These are phyloP conservation scores for Somion occarium DNA, from an alignment of 1,284 basidiomycete genomes.

Conservation along the genomic window DNA sequence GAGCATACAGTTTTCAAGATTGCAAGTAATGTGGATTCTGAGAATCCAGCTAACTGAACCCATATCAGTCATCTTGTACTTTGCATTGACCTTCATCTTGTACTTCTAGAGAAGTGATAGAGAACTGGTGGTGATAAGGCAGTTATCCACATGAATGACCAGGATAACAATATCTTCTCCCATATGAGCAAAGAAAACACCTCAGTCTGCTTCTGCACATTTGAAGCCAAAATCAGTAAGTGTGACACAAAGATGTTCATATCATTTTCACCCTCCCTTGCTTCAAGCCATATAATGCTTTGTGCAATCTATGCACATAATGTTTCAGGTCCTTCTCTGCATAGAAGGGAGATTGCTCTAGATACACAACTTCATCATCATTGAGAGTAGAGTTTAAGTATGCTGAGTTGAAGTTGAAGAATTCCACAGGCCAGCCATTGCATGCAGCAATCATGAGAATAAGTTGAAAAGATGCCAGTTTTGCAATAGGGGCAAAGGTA, in stretches of 20 bases:
- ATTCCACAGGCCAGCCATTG: background rate
- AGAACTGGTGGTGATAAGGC: constrained; percentile 19
- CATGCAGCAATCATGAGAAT: constrained; percentile 28
- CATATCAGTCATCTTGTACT: constrained; percentile 28
- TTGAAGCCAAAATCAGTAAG: constrained; percentile 21
- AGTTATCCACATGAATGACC: constrained; percentile 31
- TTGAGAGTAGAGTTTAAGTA: constrained; percentile 34
- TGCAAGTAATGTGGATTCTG: constrained; percentile 28
- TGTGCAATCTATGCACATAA: constrained; percentile 11
- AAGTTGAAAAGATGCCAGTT: constrained; percentile 22
- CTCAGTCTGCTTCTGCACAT: constrained; percentile 21
- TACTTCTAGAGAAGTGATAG: constrained; percentile 14
- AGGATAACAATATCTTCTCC: constrained; percentile 21
- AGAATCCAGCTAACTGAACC: constrained; percentile 30
- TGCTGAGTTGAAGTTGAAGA: constrained; percentile 28
- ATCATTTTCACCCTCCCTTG: constrained; percentile 25
- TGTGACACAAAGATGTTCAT: constrained; percentile 15
- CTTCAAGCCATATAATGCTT: constrained; percentile 26
- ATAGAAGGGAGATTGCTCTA: constrained; percentile 32
- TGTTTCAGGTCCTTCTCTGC: constrained; percentile 12
- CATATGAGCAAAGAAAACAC: constrained; percentile 22
- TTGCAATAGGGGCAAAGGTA: constrained; percentile 28
- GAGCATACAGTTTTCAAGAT: constrained; percentile 22
- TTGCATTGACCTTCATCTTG: constrained; percentile 19
- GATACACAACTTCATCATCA: constrained; percentile 21